Percentiles rank a stretch among this genome's conserved stretches.
Conservation (phyloP, 179 eudicot species). For the Vitellaria paradoxa region DNA sequence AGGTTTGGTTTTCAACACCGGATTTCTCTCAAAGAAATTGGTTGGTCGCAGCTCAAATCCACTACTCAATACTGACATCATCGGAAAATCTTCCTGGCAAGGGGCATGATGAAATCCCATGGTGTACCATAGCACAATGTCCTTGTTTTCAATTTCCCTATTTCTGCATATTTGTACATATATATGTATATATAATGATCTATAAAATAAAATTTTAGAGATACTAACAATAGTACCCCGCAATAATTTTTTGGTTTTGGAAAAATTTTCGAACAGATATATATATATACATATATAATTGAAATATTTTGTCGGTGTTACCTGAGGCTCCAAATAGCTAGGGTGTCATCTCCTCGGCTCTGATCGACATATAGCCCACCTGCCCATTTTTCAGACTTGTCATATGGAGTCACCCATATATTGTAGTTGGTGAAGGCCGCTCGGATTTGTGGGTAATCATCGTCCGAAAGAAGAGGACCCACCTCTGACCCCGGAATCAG, state of each 20-base stretch:
- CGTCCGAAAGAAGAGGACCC: slow-evolving; percentile 20
- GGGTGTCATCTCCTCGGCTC: slow-evolving; percentile 37
- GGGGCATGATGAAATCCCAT: slow-evolving; percentile 24
- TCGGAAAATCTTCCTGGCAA: slow-evolving; percentile 23
- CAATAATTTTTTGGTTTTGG: too few species aligned
- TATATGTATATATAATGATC: too few species aligned
- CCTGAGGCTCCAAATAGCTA: slow-evolving; percentile 25
- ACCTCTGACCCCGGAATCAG: slow-evolving; percentile 23
- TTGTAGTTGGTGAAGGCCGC: slow-evolving; percentile 33
- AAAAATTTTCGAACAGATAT: too few species aligned
- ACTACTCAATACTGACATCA: slow-evolving; percentile 12
- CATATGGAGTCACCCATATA: slow-evolving; percentile 44
- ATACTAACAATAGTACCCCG: too few species aligned
- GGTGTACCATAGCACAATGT: slow-evolving; percentile 26
- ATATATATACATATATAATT: too few species aligned
- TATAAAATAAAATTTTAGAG: too few species aligned
- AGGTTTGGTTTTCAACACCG: slow-evolving; percentile 13
- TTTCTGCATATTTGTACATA: too few species aligned
- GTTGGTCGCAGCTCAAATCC: slow-evolving; percentile 24
- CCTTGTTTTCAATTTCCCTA: slow-evolving; percentile 15
- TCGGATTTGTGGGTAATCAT: slow-evolving; percentile 36
- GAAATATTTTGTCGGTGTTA: neutral
- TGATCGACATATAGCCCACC: slow-evolving; percentile 35
- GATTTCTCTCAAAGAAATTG: slow-evolving; percentile 24
- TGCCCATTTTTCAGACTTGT: slow-evolving; percentile 49